Evolutionary conservation across 2,329 filamentous ascomycete genomes (phyloP), one percentile per base, ranked within the genome.

Genomic region (Colletotrichum salicis): DNA sequence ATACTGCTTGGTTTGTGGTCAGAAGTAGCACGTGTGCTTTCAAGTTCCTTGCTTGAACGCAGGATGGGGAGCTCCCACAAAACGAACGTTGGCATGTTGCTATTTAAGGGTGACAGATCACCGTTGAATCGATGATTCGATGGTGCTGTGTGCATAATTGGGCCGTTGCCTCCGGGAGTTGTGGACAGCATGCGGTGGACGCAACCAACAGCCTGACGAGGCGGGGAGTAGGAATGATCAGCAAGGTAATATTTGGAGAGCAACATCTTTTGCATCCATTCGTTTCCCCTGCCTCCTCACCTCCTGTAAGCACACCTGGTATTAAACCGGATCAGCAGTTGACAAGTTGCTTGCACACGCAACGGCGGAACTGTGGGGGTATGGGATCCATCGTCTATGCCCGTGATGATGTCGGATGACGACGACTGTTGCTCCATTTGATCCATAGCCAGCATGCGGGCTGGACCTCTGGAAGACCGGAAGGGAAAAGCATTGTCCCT

Each of bases 401-500:
- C 22, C 35, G 31, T n/a, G 63, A 55, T 62, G 64, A 67, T 62
- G 64, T 37, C 56, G 63, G 63, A 70, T 67, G 68, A 70, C 68
- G 68, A 70, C 63, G 51, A 67, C 48, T 61, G 6, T 35, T 54
- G 57, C 41, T 29, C 31, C 33, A 60, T 67, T 19, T 33, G 19
- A 22, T 24, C 37, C 37, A 52, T 15, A 29, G 51, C 33, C 19
- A 56, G 58, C 48, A 64, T 52, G 29, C 22, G 63, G 51, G 45
- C 54, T 57, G 19, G 54, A 22, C 29, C 19, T 31, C 41, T 13
- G 52, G 19, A 27, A 29, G 10, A 29, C 37, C 35, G 67, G 67
- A 61, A n/a, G 58, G 13, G 58, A 29, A 48, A 55, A 60, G 67
- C 63, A 61, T 57, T 67, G 56, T 62, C 48, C 57, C 51, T 35